Evolutionary conservation across 2,329 filamentous ascomycete genomes (phyloP).

Genomic region (Tympanopsis confertula): DNA sequence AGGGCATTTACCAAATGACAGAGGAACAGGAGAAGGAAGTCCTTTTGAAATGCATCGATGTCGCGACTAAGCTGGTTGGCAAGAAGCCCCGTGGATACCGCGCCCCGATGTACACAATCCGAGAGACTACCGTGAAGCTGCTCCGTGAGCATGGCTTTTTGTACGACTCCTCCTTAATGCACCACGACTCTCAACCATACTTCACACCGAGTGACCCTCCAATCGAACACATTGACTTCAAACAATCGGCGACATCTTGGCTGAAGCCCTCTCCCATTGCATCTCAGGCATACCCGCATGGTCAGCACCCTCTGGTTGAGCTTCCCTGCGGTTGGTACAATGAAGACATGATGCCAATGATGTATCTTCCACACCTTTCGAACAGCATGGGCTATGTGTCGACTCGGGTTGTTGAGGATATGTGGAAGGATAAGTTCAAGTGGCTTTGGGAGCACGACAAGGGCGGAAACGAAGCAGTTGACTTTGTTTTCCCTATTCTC

Average conservation of each 20-base stretch:
- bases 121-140: constrained; percentile 28
- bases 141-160: constrained; percentile 29
- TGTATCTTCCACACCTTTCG: constrained; percentile 26
- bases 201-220: constrained; percentile 22
- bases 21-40: constrained; percentile 31
- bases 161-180: constrained; percentile 29
- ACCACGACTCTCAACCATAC: constrained; percentile 32
- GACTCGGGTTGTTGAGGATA: constrained; percentile 40
- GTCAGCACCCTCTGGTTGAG: constrained; percentile 21
- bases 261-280: constrained; percentile 25
- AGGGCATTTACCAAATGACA: constrained; percentile 28
- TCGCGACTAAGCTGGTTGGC: constrained; percentile 25
- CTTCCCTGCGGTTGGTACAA: constrained; percentile 35
- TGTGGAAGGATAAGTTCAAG: constrained; percentile 48
- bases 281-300: constrained; percentile 8
- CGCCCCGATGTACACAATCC: constrained; percentile 33
- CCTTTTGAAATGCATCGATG: constrained; percentile 25
- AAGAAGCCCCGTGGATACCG: constrained; percentile 30
- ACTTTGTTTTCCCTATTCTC: constrained; percentile 36
- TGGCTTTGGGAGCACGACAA: constrained; percentile 33
- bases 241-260: constrained; percentile 24
- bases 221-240: constrained; percentile 23
- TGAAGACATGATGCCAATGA: constrained; percentile 35
- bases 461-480: constrained; percentile 14
- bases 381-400: constrained; percentile 49